phyloP scores from a whole-genome alignment of 176 grass and related monocot species.

The Poa pratensis region DNA sequence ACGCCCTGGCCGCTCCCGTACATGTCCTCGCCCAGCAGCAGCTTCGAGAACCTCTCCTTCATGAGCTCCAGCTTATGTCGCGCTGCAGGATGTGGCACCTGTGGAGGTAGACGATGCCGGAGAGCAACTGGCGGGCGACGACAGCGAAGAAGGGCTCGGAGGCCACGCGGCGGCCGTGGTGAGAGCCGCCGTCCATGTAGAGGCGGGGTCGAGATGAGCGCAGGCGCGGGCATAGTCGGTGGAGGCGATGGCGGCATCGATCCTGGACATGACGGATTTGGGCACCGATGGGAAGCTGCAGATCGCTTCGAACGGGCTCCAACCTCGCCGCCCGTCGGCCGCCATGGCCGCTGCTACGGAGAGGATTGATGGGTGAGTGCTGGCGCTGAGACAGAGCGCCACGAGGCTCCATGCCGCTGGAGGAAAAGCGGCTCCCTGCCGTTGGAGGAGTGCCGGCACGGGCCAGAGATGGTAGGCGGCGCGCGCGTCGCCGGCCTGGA shows the following conservation, averaged over 20 bases:
- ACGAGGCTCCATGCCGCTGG: no score
- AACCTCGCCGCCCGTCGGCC: conserved; percentile 34
- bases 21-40: conserved; percentile 98
- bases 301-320: conserved; percentile 94
- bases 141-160: no score
- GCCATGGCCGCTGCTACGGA: conserved; percentile 30
- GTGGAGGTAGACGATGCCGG: no score
- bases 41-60: conserved; percentile 94
- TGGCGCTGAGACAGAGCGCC: no score
- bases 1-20: conserved; percentile 94
- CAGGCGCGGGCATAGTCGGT: conserved; percentile 75
- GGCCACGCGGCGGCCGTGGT: no score
- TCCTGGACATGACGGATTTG: conserved; percentile 84
- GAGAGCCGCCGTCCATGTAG: background rate
- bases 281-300: conserved; percentile 73
- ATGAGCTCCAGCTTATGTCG: conserved; percentile 46
- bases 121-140: no score
- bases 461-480: no score
- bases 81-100: no score
- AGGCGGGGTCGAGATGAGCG: conserved; percentile 44
- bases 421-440: no score
- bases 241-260: conserved; percentile 93
- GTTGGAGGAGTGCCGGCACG: no score
- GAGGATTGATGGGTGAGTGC: background rate
- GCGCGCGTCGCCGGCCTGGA: no score